Evolutionary conservation across 192 early-diverging fungal species (phyloP), one percentile per base, ranked within the genome.

Genomic region (Kickxella alabastrina): DNA sequence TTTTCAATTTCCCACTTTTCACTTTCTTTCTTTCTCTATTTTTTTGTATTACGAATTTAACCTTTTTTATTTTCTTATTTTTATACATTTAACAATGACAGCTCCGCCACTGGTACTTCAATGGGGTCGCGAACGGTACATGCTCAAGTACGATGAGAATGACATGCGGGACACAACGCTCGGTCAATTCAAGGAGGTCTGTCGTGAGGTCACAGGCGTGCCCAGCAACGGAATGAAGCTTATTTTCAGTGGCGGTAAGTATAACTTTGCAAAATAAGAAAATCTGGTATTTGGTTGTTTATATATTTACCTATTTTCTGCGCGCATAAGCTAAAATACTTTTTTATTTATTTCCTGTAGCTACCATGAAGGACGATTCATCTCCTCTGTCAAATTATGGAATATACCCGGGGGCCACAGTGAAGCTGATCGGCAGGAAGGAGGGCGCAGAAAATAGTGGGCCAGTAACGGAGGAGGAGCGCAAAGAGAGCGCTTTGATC

Each of bases 181-280:
- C 7, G 82, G 79, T 8, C 80, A 88, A 35, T 65, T 96, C 52
- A 82, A 90, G 39, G 81, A 87, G 35, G 80, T 82, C 39, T 86
- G 87, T 50, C 84, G 86, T 44, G 72, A 81, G 34, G 64, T 82
- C 19, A 88, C 90, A 0, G 83, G 86, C 21, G 86, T 96, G 10
- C 92, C 92, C 8, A 74, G 79, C 4, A 83, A 82, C 41, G 80
- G 78, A 21, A 84, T 93, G 73, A 88, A 85, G 49, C 64, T 96
- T 17, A 60, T 83, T 23, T 77, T 82, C 23, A 82, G 83, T 36
- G 90, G 87, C 52, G 88, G 88, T 88, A 82, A 57, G 72, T 67
- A 14, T n/a, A 1, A 5, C 15, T 22, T 26, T 39, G 40, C 32
- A 17, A 15, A 22, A 18, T 27, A 31, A 48, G 31, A n/a, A n/a